phyloP scores from a whole-genome alignment of 345 rosid species.

The Aquilaria yunnanensis region DNA sequence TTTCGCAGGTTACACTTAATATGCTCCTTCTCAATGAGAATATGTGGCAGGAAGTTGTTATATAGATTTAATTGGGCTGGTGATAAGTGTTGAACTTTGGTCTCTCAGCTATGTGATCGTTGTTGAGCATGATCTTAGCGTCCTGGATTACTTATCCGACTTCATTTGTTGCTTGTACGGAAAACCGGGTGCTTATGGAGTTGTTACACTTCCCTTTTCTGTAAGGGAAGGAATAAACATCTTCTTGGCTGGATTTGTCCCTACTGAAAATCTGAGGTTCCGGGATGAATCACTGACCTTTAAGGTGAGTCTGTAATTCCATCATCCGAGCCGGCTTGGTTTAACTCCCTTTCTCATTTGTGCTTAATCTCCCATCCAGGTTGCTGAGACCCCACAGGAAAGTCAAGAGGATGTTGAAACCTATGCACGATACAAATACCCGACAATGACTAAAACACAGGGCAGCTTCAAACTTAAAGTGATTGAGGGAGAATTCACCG shows the following conservation, averaged over 20 bases:
- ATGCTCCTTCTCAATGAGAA: background rate
- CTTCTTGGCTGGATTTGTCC: slow-evolving; percentile 95
- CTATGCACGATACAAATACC: slow-evolving; percentile 92
- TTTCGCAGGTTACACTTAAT: no score
- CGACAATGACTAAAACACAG: slow-evolving; percentile 84
- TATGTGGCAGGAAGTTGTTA: background rate
- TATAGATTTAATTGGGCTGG: slow-evolving; percentile 2
- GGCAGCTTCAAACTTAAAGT: slow-evolving; percentile 80
- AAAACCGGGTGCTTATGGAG: slow-evolving; percentile 99
- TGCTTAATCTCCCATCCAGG: slow-evolving; percentile 31
- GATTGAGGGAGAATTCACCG: slow-evolving; percentile 95
- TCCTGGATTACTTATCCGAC: slow-evolving; percentile 93
- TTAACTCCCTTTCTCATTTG: slow-evolving; percentile 1
- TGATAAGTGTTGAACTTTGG: background rate
- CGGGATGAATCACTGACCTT: slow-evolving; percentile 93
- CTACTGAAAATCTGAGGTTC: slow-evolving; percentile 88
- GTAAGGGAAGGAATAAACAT: slow-evolving; percentile 97
- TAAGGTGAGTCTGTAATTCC: slow-evolving; percentile 46
- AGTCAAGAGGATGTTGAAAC: slow-evolving; percentile 84
- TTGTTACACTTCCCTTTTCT: slow-evolving; percentile 96
- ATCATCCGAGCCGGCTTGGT: background rate
- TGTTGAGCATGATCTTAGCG: slow-evolving; percentile 99
- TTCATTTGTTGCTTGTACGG: slow-evolving; percentile 97
- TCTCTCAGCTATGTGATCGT: slow-evolving; percentile 88
- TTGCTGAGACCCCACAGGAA: slow-evolving; percentile 98